Evolutionary conservation across 495 filamentous ascomycete species (phyloP).

Genomic region (Aspergillus coremiiformis): DNA sequence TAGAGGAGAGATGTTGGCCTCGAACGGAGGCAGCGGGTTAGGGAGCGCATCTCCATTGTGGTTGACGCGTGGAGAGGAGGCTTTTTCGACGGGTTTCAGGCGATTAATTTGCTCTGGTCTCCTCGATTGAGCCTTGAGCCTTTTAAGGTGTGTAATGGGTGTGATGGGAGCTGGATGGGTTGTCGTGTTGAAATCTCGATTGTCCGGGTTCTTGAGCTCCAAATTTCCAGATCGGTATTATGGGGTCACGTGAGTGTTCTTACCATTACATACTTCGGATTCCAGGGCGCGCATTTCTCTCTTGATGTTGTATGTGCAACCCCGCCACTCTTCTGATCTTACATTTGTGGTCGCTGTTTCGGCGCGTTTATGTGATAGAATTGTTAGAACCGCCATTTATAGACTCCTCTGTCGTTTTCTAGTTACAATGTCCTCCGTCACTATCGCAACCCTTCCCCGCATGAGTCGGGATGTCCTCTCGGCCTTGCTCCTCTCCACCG

Average conservation of each 20-base stretch:
- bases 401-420: too few relatives aligned
- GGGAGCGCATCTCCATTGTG: slow-evolving; percentile 31
- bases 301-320: not conserved
- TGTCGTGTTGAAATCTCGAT: not conserved
- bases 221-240: not conserved
- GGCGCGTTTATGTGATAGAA: not conserved
- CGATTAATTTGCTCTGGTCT: not conserved
- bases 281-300: not conserved
- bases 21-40: slow-evolving; percentile 31
- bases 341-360: not conserved
- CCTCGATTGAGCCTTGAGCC: not conserved
- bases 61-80: not conserved
- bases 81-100: not conserved
- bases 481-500: slow-evolving; percentile 31
- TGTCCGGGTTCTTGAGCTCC: not conserved
- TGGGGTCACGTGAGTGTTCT: not conserved
- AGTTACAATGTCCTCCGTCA: slow-evolving; percentile 45
- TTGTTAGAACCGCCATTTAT: not conserved
- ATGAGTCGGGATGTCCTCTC: slow-evolving; percentile 58
- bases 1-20: slow-evolving; percentile 23
- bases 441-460: slow-evolving; percentile 54
- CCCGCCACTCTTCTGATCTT: not conserved
- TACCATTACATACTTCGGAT: not conserved
- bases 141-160: not conserved
- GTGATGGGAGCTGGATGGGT: not conserved